Conservation (phyloP, 805 yeast species). For the Ogataea kodamae region DNA sequence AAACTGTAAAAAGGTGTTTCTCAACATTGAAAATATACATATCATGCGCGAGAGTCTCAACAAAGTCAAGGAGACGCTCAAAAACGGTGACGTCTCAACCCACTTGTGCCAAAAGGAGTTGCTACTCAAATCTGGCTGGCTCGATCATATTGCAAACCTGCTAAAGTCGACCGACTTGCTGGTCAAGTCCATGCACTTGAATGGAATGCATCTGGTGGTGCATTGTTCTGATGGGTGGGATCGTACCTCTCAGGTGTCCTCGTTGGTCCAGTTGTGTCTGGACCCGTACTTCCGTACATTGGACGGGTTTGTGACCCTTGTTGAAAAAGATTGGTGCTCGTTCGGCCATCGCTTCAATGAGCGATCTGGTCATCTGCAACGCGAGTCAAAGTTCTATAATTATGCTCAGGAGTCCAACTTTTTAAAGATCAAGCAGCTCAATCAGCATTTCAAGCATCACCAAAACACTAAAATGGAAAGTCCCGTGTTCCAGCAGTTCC, state of each 20-base stretch:
- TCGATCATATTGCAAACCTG: constrained; percentile 63
- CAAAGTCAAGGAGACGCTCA: constrained; percentile 57
- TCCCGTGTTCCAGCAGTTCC: constrained; percentile 91
- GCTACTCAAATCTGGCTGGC: constrained; percentile 72
- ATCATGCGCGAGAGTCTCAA: constrained; percentile 84
- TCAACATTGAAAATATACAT: constrained; percentile 94
- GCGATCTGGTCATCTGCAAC: constrained; percentile 70
- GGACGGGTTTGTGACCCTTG: constrained; percentile 78
- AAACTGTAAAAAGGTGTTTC: constrained; percentile 63
- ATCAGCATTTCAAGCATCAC: constrained; percentile 48
- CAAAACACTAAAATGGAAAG: constrained; percentile 61
- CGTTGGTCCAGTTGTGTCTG: constrained; percentile 78
- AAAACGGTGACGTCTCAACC: constrained; percentile 61
- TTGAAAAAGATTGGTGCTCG: constrained; percentile 94
- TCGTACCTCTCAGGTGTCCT: constrained; percentile 84
- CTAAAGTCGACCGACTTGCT: constrained; percentile 74
- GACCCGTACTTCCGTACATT: constrained; percentile 89
- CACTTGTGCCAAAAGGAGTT: constrained; percentile 46
- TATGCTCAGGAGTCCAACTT: constrained; percentile 34
- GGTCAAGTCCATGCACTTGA: constrained; percentile 76
- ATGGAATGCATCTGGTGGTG: constrained; percentile 75
- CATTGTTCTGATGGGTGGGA: constrained; percentile 99
- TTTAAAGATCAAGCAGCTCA: constrained; percentile 43
- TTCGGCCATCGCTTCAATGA: constrained; percentile 91
- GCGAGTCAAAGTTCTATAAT: constrained; percentile 48